Base-by-base conservation (phyloP, 192 early-diverging fungal genomes). In the Thoreauomyces humboldtii region DNA sequence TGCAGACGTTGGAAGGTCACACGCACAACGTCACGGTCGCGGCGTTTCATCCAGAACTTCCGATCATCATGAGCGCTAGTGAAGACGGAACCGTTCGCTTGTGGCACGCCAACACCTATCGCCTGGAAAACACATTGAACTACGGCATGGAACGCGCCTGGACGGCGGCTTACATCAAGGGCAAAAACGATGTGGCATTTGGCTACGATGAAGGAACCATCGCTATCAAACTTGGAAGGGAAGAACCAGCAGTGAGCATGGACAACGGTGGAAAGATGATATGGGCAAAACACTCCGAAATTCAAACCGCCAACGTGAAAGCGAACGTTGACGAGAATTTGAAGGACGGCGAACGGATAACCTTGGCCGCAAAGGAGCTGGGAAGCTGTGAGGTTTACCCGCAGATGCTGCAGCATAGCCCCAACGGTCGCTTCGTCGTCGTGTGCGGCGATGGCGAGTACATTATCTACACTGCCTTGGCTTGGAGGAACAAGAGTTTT, bases 401-500 rank as follows among this genome's bases (percentile, higher is more conserved):
- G 31, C 91, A 98, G 71, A 90, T 88, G 33, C 76, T 99, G 29
- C 85, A 93, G 78, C 97, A 99, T 78, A 92, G 89, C 60, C 97
- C 97, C 35, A 99, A 99, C 68, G 96, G 95, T 31, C 87, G 95
- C 31, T 99, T 99, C 77, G 96, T 96, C 21, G 97, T 96, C 19
- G 97, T 98, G 11, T 96, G 94, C 67, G 97, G 97, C 33, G 96
- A 99, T 69, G 95, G 94, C 46, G 97, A 99, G 80, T 99, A 94
- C 73, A 99, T 99, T 59, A 98, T 99, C 67, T 99, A 99, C 77
- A 99, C 97, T 17, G 97, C 97, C 5, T 83, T 99, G 24, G 95
- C 97, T 6, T 99, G 97, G 97, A 84, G 97, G 71, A 99, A 99
- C 86, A 99, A 99, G 86, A 88, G 87, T 54, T 99, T 98, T 76